phyloP scores from a whole-genome alignment of 2,329 filamentous ascomycete species.

The Sarocladium brachiariae region DNA sequence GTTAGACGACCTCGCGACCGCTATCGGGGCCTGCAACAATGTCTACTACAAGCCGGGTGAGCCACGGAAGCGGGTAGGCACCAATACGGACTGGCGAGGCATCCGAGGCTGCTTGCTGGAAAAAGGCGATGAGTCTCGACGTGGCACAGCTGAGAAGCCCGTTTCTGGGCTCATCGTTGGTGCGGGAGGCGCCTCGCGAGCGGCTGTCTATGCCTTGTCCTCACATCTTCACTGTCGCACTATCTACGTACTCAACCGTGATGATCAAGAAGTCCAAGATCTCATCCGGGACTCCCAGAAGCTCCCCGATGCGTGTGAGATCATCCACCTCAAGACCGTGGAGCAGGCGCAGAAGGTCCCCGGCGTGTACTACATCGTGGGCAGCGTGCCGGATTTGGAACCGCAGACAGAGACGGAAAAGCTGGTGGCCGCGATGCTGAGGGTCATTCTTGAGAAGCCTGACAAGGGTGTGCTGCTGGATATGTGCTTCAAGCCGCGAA shows the following conservation, averaged over 20 bases:
- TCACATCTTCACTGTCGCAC: constrained; percentile 19
- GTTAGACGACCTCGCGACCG: constrained; percentile 26
- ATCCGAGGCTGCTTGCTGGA: constrained; percentile 27
- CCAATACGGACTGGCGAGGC: constrained; percentile 37
- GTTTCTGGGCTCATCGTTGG: constrained; percentile 30
- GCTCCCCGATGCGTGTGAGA: constrained; percentile 13
- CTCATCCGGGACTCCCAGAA: constrained; percentile 20
- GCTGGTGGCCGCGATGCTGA: constrained; percentile 18
- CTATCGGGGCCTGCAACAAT: constrained; percentile 32
- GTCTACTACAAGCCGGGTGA: constrained; percentile 19
- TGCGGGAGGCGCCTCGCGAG: constrained; percentile 34
- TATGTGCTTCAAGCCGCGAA: constrained; percentile 35
- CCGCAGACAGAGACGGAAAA: constrained; percentile 23
- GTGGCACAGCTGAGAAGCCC: constrained; percentile 11
- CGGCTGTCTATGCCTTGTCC: constrained; percentile 29
- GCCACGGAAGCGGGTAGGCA: constrained; percentile 19
- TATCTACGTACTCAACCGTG: constrained; percentile 31
- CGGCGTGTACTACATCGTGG: constrained; percentile 26
- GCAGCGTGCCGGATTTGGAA: constrained; percentile 31
- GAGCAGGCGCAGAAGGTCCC: constrained; percentile 20
- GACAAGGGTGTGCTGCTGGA: constrained; percentile 29
- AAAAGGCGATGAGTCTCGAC: constrained; percentile 9
- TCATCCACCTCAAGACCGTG: constrained; percentile 23
- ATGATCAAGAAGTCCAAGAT: constrained; percentile 21
- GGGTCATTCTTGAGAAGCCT: constrained; percentile 19